Conservation (phyloP, 2,329 filamentous ascomycete genomes). For the Paecilomyces fulvus region DNA sequence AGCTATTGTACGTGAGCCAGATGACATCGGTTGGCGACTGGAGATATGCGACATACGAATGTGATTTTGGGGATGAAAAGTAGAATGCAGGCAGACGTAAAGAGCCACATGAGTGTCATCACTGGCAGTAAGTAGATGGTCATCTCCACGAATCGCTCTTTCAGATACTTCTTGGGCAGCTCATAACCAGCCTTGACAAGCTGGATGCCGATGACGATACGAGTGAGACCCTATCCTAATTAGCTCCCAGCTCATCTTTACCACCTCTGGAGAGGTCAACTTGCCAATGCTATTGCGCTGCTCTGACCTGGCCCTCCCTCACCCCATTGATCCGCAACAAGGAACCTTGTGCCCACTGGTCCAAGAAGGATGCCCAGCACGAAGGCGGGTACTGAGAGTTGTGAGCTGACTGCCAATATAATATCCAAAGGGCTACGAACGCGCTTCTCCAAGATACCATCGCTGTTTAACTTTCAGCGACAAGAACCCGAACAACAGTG, state of each 20-base stretch:
- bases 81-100: slow-evolving; percentile 48
- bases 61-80: slow-evolving; percentile 48
- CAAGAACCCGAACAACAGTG: slow-evolving; percentile 24
- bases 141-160: slow-evolving; percentile 45
- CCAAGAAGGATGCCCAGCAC: slow-evolving; percentile 47
- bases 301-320: slow-evolving; percentile 22
- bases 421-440: slow-evolving; percentile 14
- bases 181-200: slow-evolving; percentile 57
- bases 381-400: slow-evolving; percentile 45
- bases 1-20: slow-evolving; percentile 22
- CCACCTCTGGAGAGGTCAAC: neutral
- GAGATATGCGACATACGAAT: slow-evolving; percentile 21
- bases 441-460: slow-evolving; percentile 34
- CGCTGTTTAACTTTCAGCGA: slow-evolving; percentile 29
- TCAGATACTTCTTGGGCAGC: slow-evolving; percentile 49
- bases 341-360: slow-evolving; percentile 46
- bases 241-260: slow-evolving; percentile 3
- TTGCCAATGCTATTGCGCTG: slow-evolving; percentile 35
- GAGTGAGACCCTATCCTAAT: slow-evolving; percentile 36
- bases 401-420: slow-evolving; percentile 1
- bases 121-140: slow-evolving; percentile 48
- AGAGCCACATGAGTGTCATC: slow-evolving; percentile 57
- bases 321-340: slow-evolving; percentile 38
- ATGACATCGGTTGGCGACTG: neutral
- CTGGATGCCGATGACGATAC: slow-evolving; percentile 56